Percentiles rank a stretch among this genome's conserved stretches.
These are phyloP conservation scores for Umbelopsis sp. DNA, from an alignment of 192 early-diverging fungal genomes.

Conservation along the genomic window DNA sequence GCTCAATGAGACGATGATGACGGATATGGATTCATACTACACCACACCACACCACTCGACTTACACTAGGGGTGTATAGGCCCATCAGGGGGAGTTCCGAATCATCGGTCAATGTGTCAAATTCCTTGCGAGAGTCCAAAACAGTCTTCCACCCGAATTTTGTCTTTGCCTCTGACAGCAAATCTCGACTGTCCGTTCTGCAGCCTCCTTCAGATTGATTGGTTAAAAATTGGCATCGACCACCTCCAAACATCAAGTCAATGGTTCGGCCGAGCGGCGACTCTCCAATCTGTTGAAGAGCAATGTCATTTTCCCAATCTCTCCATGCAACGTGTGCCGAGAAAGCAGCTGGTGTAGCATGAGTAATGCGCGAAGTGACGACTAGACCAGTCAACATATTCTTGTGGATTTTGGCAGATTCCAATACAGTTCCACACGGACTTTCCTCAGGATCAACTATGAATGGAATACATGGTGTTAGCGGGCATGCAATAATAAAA, in stretches of 20 bases:
- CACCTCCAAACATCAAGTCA: constrained; percentile 60
- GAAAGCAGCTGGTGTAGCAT: constrained; percentile 62
- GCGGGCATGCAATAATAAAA: too few species aligned
- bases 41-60: not conserved
- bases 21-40: too few species aligned
- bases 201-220: constrained; percentile 34
- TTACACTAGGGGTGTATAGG: constrained; percentile 42
- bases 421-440: constrained; percentile 60
- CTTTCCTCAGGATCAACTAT: constrained; percentile 36
- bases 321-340: constrained; percentile 53
- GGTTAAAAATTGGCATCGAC: constrained; percentile 49
- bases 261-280: constrained; percentile 37
- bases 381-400: constrained; percentile 54
- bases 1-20: too few species aligned
- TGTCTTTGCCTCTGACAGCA: constrained; percentile 35
- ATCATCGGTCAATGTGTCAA: constrained; percentile 24
- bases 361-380: constrained; percentile 59
- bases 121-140: not conserved
- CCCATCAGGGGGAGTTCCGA: constrained; percentile 44
- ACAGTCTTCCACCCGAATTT: constrained; percentile 23
- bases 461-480: too few species aligned
- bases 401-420: constrained; percentile 54
- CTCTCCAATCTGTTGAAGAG: constrained; percentile 49
- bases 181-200: constrained; percentile 41
- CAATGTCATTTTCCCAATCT: constrained; percentile 57